A percentile compares a stretch with the other conserved stretches of the same genome.
Evolutionary conservation across 805 yeast species (phyloP).

Genomic region (Maudiozyma turicensis): DNA sequence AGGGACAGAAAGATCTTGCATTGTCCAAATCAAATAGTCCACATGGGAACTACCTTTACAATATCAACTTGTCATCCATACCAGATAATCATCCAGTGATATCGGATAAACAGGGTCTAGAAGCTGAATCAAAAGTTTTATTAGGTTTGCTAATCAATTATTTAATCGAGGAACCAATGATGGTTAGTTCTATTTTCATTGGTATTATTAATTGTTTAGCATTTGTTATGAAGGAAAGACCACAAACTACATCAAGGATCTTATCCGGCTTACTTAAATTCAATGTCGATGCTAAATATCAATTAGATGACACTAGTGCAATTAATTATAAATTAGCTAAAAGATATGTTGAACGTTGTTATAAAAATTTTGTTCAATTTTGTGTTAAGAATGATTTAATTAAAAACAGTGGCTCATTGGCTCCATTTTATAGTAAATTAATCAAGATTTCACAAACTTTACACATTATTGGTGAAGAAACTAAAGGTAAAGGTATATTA

Average conservation of each 20-base stretch:
- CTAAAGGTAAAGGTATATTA: constrained; percentile 27
- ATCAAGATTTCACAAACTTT: constrained; percentile 28
- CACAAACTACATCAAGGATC: constrained; percentile 47
- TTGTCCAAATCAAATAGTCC: neutral
- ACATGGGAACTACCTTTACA: neutral
- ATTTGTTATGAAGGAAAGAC: constrained; percentile 55
- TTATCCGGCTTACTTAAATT: constrained; percentile 50
- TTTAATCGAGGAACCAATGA: constrained; percentile 45
- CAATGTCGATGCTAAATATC: constrained; percentile 49
- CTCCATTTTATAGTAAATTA: constrained; percentile 20
- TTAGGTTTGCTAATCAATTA: constrained; percentile 55
- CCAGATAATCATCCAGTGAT: constrained; percentile 61
- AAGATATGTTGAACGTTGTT: constrained; percentile 53
- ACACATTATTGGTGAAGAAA: constrained; percentile 28
- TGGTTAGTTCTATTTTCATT: constrained; percentile 50
- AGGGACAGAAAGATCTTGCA: neutral
- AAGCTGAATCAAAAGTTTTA: constrained; percentile 60
- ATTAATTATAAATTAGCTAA: constrained; percentile 42
- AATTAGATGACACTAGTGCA: constrained; percentile 31
- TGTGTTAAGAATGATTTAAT: constrained; percentile 32
- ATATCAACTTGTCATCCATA: constrained; percentile 37
- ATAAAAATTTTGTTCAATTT: constrained; percentile 37
- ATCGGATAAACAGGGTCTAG: constrained; percentile 38
- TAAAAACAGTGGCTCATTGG: constrained; percentile 13
- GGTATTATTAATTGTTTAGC: constrained; percentile 60